Evolutionary conservation across 2,329 filamentous ascomycete species (phyloP).

Genomic region (Huntiella bhutanensis): DNA sequence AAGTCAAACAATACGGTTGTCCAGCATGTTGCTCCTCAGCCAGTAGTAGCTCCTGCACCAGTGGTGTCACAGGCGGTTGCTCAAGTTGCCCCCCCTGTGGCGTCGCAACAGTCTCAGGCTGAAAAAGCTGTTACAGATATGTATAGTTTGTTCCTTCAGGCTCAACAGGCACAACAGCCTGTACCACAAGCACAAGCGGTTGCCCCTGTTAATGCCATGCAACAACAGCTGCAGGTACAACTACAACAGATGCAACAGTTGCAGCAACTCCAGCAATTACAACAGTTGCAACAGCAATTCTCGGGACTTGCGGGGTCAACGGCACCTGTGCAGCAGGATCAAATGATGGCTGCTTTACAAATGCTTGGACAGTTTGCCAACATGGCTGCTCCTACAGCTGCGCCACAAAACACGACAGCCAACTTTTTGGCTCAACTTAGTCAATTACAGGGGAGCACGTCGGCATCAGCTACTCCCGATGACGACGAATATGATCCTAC

Average conservation of each 20-base stretch:
- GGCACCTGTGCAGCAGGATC: background rate
- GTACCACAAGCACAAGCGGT: conserved; percentile 13
- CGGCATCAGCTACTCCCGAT: background rate
- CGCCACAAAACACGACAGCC: background rate
- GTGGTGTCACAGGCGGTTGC: too few species aligned
- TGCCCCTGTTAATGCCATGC: conserved; percentile 1
- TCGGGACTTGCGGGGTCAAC: background rate
- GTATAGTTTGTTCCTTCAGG: conserved; percentile 9
- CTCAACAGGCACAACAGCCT: conserved; percentile 10
- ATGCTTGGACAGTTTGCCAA: conserved; percentile 5
- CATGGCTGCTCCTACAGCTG: background rate
- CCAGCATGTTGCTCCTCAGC: background rate
- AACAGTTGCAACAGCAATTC: background rate
- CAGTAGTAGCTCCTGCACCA: background rate
- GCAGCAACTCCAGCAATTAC: conserved; percentile 16
- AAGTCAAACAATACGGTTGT: conserved; percentile 17
- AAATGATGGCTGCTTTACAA: conserved; percentile 10
- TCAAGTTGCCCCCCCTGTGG: too few species aligned
- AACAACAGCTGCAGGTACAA: conserved; percentile 9
- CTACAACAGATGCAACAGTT: conserved; percentile 10
- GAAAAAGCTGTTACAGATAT: conserved; percentile 16
- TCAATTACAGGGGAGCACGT: conserved; percentile 9
- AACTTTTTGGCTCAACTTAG: conserved; percentile 10
- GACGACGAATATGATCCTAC: conserved; percentile 12
- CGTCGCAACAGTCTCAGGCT: conserved; percentile 18